Conservation (phyloP, 441 rosid genomes). For the Daphne laureola region DNA sequence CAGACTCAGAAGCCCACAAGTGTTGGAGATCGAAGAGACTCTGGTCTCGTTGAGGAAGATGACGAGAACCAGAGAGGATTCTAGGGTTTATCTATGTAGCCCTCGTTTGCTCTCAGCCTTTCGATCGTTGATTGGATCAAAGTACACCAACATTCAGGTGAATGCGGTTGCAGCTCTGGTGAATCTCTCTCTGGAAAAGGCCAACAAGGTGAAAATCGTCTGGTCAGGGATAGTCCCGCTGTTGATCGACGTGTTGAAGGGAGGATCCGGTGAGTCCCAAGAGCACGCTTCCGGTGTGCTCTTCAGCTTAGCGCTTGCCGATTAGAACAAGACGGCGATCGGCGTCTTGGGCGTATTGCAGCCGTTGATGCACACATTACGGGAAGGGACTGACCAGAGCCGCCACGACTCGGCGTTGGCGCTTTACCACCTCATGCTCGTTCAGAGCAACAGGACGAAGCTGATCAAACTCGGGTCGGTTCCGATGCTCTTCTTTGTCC, state of each 20-base stretch:
- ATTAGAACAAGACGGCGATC: constrained; percentile 70
- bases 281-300: constrained; percentile 79
- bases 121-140: constrained; percentile 38
- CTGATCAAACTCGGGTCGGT: constrained; percentile 60
- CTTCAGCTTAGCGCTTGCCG: constrained; percentile 74
- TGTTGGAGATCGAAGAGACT: constrained; percentile 55
- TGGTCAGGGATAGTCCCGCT: constrained; percentile 77
- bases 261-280: constrained; percentile 61
- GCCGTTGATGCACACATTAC: constrained; percentile 56
- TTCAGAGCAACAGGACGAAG: constrained; percentile 59
- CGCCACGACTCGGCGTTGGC: constrained; percentile 76
- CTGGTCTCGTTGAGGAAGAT: constrained; percentile 38
- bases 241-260: constrained; percentile 57
- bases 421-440: constrained; percentile 68
- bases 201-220: constrained; percentile 66
- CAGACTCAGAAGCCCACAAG: constrained; percentile 43
- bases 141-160: constrained; percentile 55
- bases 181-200: constrained; percentile 60
- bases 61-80: constrained; percentile 47
- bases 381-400: constrained; percentile 48
- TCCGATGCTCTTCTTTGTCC: too few species aligned
- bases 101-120: constrained; percentile 41
- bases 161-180: constrained; percentile 69
- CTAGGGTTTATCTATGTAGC: constrained; percentile 44
- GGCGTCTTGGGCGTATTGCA: constrained; percentile 81